Percentiles rank a stretch among this genome's conserved stretches.
Evolutionary conservation across 305 asterid species (phyloP).

Genomic region (Coffea humblotiana): DNA sequence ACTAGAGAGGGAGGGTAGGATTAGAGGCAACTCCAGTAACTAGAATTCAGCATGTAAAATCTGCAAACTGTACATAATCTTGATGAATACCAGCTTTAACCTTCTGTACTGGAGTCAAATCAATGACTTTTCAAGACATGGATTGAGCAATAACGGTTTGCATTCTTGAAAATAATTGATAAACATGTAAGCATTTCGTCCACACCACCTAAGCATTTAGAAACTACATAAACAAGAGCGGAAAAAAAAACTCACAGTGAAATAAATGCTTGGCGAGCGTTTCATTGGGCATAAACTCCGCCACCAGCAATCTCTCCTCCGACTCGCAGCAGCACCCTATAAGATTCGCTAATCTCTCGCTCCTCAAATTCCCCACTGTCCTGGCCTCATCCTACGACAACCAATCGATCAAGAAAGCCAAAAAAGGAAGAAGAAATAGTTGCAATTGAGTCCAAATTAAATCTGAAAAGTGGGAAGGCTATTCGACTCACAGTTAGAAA

Average conservation of each 20-base stretch:
- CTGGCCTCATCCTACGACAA: slow-evolving; percentile 55
- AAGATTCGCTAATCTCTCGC: slow-evolving; percentile 50
- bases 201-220: not conserved
- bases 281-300: slow-evolving; percentile 54
- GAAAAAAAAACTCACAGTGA: slow-evolving; percentile 41
- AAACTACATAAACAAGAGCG: not conserved
- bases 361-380: slow-evolving; percentile 54
- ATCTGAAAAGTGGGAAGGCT: not conserved
- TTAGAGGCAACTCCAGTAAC: not conserved
- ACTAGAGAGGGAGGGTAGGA: not conserved
- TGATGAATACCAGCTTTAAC: not conserved
- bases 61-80: not conserved
- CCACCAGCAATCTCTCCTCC: slow-evolving; percentile 53
- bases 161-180: not conserved
- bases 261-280: slow-evolving; percentile 51
- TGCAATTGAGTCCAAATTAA: not conserved
- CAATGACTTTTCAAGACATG: not conserved
- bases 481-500: too few species aligned
- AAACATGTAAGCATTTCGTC: not conserved
- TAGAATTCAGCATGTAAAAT: not conserved
- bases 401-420: slow-evolving; percentile 11
- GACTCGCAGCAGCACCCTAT: slow-evolving; percentile 61
- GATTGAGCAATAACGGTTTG: not conserved
- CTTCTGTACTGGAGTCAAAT: not conserved
- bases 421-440: too few species aligned